These are phyloP conservation scores for Exophiala dermatitidis DNA, from an alignment of 2,329 filamentous ascomycete species.

Conservation along the genomic window DNA sequence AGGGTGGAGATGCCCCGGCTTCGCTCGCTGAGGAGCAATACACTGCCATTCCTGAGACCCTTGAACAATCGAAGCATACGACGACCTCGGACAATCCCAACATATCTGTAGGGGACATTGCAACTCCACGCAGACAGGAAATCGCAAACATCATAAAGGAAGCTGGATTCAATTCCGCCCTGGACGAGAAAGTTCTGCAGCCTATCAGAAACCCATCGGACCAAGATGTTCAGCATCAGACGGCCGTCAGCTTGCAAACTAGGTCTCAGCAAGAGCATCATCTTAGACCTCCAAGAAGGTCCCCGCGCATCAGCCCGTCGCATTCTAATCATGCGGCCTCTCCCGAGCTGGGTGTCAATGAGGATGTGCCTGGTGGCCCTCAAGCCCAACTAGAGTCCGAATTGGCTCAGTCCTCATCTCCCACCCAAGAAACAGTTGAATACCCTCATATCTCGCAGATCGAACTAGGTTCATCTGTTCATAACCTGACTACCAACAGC, in stretches of 20 bases:
- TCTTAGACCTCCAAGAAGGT: slow-evolving; percentile 7
- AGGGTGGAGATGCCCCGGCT: slow-evolving; percentile 8
- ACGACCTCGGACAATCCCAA: not conserved
- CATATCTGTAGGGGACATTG: slow-evolving; percentile 23
- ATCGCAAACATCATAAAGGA: slow-evolving; percentile 44
- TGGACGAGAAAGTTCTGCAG: slow-evolving; percentile 35
- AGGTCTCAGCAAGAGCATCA: slow-evolving; percentile 2
- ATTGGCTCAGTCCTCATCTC: slow-evolving; percentile 11
- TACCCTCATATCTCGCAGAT: slow-evolving; percentile 27
- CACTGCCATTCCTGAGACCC: slow-evolving; percentile 18
- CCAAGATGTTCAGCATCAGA: not conserved
- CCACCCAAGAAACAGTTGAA: slow-evolving; percentile 23
- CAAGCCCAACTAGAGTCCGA: not conserved
- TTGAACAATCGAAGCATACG: slow-evolving; percentile 4
- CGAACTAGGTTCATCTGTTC: slow-evolving; percentile 13
- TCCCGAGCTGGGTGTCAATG: slow-evolving; percentile 3
- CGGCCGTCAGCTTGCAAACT: not conserved
- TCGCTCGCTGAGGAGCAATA: slow-evolving; percentile 11
- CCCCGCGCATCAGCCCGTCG: slow-evolving; percentile 2
- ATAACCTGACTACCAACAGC: slow-evolving; percentile 12
- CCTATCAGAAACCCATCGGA: slow-evolving; percentile 5
- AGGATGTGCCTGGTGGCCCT: not conserved
- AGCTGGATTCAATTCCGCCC: slow-evolving; percentile 43
- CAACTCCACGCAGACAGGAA: slow-evolving; percentile 34
- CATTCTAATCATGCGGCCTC: slow-evolving; percentile 1